phyloP scores from a whole-genome alignment of 2,329 filamentous ascomycete species.

The Colletotrichum orbiculare region DNA sequence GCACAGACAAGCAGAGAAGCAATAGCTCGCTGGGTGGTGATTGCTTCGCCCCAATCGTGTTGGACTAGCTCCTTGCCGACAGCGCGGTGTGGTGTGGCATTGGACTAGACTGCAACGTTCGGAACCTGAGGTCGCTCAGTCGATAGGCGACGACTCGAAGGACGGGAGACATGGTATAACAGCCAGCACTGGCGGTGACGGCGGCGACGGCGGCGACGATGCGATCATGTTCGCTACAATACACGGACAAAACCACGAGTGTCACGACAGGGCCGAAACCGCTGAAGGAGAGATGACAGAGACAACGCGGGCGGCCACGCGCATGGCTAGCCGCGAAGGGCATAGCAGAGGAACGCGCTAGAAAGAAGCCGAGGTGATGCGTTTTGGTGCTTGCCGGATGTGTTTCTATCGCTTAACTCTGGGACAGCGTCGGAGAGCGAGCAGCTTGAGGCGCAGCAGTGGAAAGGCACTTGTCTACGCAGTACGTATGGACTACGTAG shows the following conservation, averaged over 20 bases:
- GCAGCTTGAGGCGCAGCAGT: conserved; percentile 26
- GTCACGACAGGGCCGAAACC: neutral
- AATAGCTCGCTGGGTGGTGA: conserved; percentile 28
- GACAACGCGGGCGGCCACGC: conserved; percentile 25
- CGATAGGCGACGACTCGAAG: conserved; percentile 30
- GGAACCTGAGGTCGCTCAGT: neutral
- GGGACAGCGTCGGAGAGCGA: conserved; percentile 1
- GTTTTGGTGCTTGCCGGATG: neutral
- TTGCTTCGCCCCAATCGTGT: conserved; percentile 37
- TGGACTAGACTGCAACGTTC: conserved; percentile 18
- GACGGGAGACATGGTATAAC: conserved; percentile 25
- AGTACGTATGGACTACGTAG: too few species aligned
- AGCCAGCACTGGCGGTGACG: neutral
- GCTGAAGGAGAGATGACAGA: conserved; percentile 20
- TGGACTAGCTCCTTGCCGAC: conserved; percentile 26
- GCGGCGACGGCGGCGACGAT: neutral
- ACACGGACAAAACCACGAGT: neutral
- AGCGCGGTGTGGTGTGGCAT: conserved; percentile 19
- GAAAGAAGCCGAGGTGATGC: conserved; percentile 26
- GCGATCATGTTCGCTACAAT: too few species aligned
- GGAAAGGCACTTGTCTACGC: too few species aligned
- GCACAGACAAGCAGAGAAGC: conserved; percentile 28
- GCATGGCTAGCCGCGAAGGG: conserved; percentile 19
- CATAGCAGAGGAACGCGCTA: conserved; percentile 33
- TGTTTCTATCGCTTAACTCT: conserved; percentile 14